Base-by-base conservation (phyloP, 169 alveolate genomes). In the Perkinsus olseni region DNA sequence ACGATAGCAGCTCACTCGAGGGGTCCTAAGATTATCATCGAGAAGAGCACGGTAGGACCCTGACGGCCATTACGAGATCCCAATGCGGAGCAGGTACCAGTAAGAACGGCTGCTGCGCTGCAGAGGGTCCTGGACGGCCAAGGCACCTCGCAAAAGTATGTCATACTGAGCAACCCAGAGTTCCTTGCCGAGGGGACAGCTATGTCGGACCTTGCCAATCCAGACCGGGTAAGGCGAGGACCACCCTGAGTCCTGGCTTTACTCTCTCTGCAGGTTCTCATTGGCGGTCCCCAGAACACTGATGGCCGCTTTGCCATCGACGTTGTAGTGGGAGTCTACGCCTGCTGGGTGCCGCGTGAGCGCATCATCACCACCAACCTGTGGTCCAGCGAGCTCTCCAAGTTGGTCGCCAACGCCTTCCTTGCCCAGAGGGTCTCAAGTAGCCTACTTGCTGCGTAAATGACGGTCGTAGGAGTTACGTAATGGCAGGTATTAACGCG, bases 111-210 rank as follows among this genome's bases (percentile, higher is more conserved):
- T 28, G 97, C 96, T 39, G 93, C 94, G 36, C 93, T 97, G 20
- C 96, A 96, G 38, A 95, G 96, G 62, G 91, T 96, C 24, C 93
- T 95, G 93, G 91, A 93, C 82, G 93, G 94, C 82, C 93, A 94
- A 74, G 93, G 91, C 91, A 74, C 39, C 38, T 91, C 92, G 91
- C 91, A 74, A 91, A 94, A 96, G 62, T 96, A 96, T 45, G 93
- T 96, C 90, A 96, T 97, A 21, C 93, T 97, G 21, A 96, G 97
- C 0, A 96, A 95, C 40, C 99, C 99, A 0, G 99, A 98, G 94
- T 97, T 98, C 94, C 95, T 97, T 37, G 98, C 99, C 38, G 98
- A 98, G 93, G 98, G 98, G 24, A 95, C 95, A 24, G 98, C 98
- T 34, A 96, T 97, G 17, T 39, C 95, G 31, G 97, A 97, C 92